Conservation (phyloP, 768 basidiomycete species). For the Trametes cinnabarina region DNA sequence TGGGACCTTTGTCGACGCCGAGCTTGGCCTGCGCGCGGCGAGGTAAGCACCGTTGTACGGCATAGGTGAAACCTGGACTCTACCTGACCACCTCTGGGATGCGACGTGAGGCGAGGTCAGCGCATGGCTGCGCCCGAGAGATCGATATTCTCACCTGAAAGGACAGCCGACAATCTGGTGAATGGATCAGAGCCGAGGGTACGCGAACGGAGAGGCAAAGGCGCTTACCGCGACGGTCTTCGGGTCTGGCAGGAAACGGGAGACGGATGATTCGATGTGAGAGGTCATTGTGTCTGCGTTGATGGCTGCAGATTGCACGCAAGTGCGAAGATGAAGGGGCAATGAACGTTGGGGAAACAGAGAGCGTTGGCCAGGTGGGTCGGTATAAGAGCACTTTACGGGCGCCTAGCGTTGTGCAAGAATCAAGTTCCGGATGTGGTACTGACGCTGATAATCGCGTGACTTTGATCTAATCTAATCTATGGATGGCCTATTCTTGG, state of each 20-base stretch:
- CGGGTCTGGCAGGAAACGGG: constrained; percentile 58
- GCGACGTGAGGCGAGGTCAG: constrained; percentile 9
- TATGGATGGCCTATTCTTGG: neutral
- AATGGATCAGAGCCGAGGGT: neutral
- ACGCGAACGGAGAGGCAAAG: neutral
- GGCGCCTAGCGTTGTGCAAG: neutral
- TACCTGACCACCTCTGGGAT: constrained; percentile 63
- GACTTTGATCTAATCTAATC: constrained; percentile 16
- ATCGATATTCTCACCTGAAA: constrained; percentile 68
- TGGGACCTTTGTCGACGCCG: constrained; percentile 87
- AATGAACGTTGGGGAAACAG: neutral
- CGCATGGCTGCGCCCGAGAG: constrained; percentile 1
- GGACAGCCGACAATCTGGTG: constrained; percentile 89
- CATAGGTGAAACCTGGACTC: constrained; percentile 24
- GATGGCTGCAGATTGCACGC: neutral
- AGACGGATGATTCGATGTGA: constrained; percentile 19
- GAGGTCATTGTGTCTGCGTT: constrained; percentile 9
- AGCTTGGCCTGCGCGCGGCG: constrained; percentile 52
- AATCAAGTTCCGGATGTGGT: constrained; percentile 8
- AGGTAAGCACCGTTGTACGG: neutral
- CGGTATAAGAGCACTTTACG: constrained; percentile 11
- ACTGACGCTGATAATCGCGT: neutral
- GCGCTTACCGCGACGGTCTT: constrained; percentile 73
- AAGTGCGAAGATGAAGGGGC: neutral
- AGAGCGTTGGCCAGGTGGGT: neutral